A percentile compares a stretch with the other conserved stretches of the same genome.
Evolutionary conservation across 2,329 filamentous ascomycete species (phyloP).

Genomic region (Venturia carpophila): DNA sequence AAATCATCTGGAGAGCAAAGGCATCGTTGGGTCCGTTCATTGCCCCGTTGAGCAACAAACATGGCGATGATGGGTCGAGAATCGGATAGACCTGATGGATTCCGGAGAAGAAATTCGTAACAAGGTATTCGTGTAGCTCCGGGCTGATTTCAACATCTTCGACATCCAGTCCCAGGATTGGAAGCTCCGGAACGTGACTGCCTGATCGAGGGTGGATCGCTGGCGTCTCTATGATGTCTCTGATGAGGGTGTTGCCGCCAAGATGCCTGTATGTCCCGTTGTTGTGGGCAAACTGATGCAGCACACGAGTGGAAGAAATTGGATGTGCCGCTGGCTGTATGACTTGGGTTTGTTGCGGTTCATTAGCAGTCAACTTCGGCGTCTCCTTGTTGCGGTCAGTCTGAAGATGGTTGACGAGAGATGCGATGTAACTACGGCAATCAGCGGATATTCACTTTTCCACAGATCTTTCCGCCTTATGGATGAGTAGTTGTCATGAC

Average conservation of each 20-base stretch:
- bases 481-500: too few relatives aligned
- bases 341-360: neutral
- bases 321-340: neutral
- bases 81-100: conserved; percentile 28
- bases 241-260: neutral
- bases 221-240: neutral
- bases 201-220: neutral
- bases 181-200: neutral
- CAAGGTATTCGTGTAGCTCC: conserved; percentile 27
- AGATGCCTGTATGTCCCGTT: neutral
- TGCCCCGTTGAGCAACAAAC: conserved; percentile 21
- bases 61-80: conserved; percentile 26
- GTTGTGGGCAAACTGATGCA: neutral
- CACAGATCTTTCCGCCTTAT: too few relatives aligned
- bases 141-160: conserved; percentile 18
- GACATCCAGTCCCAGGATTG: conserved; percentile 6
- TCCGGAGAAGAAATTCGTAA: conserved; percentile 27
- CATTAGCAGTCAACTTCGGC: conserved; percentile 18
- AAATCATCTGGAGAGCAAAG: conserved; percentile 31
- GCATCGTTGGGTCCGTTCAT: conserved; percentile 22
- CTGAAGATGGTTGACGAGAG: conserved; percentile 31
- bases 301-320: neutral
- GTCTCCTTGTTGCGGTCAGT: conserved; percentile 21
- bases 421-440: conserved; percentile 28
- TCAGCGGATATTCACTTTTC: conserved; percentile 20